Percentiles rank a stretch among this genome's conserved stretches.
Conservation (phyloP, 768 basidiomycete genomes). For the Lactifluus volemus region DNA sequence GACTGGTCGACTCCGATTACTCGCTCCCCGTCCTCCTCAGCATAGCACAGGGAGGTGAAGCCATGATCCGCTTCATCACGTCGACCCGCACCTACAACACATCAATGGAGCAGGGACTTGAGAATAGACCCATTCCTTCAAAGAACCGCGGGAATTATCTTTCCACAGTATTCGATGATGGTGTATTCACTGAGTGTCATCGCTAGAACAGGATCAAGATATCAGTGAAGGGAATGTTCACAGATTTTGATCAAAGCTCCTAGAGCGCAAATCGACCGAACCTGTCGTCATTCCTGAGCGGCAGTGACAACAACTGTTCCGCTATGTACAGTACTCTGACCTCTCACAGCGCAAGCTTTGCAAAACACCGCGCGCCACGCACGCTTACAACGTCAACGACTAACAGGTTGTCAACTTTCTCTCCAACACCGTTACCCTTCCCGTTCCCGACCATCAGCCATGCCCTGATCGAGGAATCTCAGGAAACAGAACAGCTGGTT, state of each 20-base stretch:
- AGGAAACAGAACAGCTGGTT: constrained; percentile 38
- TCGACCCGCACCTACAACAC: too few species aligned
- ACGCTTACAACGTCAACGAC: not conserved
- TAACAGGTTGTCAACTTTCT: not conserved
- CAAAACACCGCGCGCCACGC: not conserved
- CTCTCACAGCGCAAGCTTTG: constrained; percentile 5
- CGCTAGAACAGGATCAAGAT: not conserved
- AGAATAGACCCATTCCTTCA: too few species aligned
- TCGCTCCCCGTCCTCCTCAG: too few species aligned
- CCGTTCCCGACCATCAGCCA: constrained; percentile 9
- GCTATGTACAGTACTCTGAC: constrained; percentile 10
- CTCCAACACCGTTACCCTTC: not conserved
- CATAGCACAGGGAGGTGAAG: too few species aligned
- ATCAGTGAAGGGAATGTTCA: not conserved
- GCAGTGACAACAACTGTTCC: constrained; percentile 1
- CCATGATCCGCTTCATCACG: too few species aligned
- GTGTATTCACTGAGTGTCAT: too few species aligned
- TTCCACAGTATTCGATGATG: too few species aligned
- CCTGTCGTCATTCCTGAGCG: constrained; percentile 11
- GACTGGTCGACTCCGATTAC: too few species aligned
- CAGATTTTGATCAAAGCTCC: constrained; percentile 8
- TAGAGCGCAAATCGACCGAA: constrained; percentile 18
- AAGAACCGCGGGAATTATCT: too few species aligned
- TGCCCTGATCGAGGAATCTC: constrained; percentile 25
- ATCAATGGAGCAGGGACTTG: too few species aligned